These are phyloP conservation scores for Penicillium cataractarum DNA, from an alignment of 495 filamentous ascomycete genomes.

Conservation along the genomic window DNA sequence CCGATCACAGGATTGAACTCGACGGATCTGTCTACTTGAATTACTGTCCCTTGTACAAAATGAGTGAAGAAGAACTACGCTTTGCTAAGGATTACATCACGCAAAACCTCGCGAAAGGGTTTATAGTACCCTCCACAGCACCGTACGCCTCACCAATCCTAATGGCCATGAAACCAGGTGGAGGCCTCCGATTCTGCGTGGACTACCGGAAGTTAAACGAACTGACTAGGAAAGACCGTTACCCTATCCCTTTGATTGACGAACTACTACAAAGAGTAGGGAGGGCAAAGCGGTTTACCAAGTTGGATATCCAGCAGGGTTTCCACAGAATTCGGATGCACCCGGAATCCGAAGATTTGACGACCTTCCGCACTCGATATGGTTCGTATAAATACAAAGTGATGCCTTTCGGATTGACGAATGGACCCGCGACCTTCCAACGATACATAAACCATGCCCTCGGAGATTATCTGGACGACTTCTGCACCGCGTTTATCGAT, in stretches of 20 bases:
- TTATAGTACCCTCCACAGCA: constrained; percentile 41
- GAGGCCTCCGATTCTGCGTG: constrained; percentile 44
- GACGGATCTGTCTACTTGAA: background rate
- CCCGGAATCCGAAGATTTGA: background rate
- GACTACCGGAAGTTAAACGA: constrained; percentile 50
- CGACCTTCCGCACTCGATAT: background rate
- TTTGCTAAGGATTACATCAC: background rate
- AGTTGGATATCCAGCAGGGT: constrained; percentile 46
- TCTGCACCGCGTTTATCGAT: constrained; percentile 3
- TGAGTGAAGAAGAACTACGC: constrained; percentile 4
- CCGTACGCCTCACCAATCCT: constrained; percentile 35
- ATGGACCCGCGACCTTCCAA: constrained; percentile 5
- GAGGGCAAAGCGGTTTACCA: constrained; percentile 43
- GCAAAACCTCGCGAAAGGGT: constrained; percentile 24
- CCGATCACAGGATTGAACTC: constrained; percentile 4
- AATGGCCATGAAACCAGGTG: constrained; percentile 37
- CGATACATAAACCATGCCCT: constrained; percentile 10
- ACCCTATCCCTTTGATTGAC: constrained; percentile 50
- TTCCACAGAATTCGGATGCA: constrained; percentile 43
- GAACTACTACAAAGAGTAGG: constrained; percentile 39
- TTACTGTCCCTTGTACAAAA: constrained; percentile 13
- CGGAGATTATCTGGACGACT: constrained; percentile 6
- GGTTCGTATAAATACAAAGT: constrained; percentile 10
- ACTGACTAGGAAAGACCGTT: constrained; percentile 45
- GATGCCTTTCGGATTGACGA: constrained; percentile 10